A percentile compares a stretch with the other conserved stretches of the same genome.
Evolutionary conservation across 331 rosid species (phyloP).

Genomic region (Ulmus americana): DNA sequence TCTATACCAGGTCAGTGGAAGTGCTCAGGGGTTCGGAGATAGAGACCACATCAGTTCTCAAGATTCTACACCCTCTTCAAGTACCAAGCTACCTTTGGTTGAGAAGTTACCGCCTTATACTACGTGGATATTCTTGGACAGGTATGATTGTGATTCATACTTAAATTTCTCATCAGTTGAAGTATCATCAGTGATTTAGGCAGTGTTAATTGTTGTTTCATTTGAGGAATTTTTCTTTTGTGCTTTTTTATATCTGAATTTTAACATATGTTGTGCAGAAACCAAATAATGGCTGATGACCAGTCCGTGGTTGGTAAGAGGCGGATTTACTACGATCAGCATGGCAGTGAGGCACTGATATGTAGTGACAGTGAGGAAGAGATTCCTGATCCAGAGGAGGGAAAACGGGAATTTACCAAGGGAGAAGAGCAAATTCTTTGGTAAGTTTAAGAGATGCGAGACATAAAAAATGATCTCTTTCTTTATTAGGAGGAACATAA

Average conservation of each 20-base stretch:
- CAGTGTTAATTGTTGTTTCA: background rate
- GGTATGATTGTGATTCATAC: slow-evolving; percentile 33
- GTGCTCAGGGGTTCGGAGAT: slow-evolving; percentile 54
- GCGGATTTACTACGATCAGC: slow-evolving; percentile 77
- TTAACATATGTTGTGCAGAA: slow-evolving; percentile 61
- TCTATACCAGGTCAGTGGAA: slow-evolving; percentile 48
- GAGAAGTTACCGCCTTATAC: slow-evolving; percentile 76
- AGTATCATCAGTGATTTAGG: slow-evolving; percentile 3
- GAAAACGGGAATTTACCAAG: slow-evolving; percentile 67
- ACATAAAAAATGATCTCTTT: slow-evolving; percentile 1
- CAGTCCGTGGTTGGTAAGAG: slow-evolving; percentile 95
- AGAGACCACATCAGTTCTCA: slow-evolving; percentile 43
- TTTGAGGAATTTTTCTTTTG: slow-evolving; percentile 18
- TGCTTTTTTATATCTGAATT: slow-evolving; percentile 47
- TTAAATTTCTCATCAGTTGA: background rate
- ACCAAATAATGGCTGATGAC: slow-evolving; percentile 98
- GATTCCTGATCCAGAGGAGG: slow-evolving; percentile 67
- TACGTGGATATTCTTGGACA: slow-evolving; percentile 95
- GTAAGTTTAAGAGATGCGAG: slow-evolving; percentile 43
- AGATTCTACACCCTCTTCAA: slow-evolving; percentile 43
- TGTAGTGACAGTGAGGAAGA: slow-evolving; percentile 98
- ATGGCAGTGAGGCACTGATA: slow-evolving; percentile 83
- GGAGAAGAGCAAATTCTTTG: slow-evolving; percentile 70
- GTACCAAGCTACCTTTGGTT: slow-evolving; percentile 53
- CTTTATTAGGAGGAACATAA: background rate